Base-by-base conservation (phyloP, 805 yeast species). In the Allodekkera sacchari region DNA sequence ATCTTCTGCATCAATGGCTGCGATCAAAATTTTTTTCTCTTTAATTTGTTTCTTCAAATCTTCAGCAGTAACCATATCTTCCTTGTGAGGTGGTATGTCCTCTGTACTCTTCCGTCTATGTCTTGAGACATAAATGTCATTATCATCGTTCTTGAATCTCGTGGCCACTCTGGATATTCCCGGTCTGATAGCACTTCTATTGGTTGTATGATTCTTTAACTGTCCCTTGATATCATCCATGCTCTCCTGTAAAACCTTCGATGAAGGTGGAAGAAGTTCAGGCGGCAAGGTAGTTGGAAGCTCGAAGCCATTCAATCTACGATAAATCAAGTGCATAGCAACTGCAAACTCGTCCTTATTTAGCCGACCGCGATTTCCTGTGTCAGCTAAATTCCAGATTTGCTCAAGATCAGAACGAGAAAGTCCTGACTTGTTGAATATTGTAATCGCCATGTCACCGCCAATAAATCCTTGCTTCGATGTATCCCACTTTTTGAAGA, bases 241-340 rank as follows among this genome's bases (percentile, higher is more conserved):
- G 11, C 81, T 70, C 43, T 78, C 84, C 41, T 82, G 79, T 37
- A 92, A 60, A 37, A 81, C 67, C 46, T 77, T 74, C 23, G 81
- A 71, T 6, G 94, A 81, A 3, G 95, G 94, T 6, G 98, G 97
- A 19, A 87, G 63, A 41, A 89, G 69, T 50, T 87, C 94, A 3
- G 94, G 85, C 3, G 97, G 97, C 32, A 89, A 67, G 33, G 76
- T 64, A 29, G 66, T 52, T 16, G 98, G 98, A 31, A 92, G 59
- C n/a, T 81, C 84, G 41, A 73, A 75, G 3, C 96, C 96, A 50
- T 87, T 88, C 51, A 89, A 63, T 40, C 89, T 72, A 54, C 96
- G 74, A 59, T 92, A 89, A 27, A 89, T 89, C 37, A 89, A 66
- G 65, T 94, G 96, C 97, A 89, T 92, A 20, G 97, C 96, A 22